A percentile compares a stretch with the other conserved stretches of the same genome.
phyloP scores from a whole-genome alignment of 2,329 filamentous ascomycete genomes.

The Aspergillus calidoustus region DNA sequence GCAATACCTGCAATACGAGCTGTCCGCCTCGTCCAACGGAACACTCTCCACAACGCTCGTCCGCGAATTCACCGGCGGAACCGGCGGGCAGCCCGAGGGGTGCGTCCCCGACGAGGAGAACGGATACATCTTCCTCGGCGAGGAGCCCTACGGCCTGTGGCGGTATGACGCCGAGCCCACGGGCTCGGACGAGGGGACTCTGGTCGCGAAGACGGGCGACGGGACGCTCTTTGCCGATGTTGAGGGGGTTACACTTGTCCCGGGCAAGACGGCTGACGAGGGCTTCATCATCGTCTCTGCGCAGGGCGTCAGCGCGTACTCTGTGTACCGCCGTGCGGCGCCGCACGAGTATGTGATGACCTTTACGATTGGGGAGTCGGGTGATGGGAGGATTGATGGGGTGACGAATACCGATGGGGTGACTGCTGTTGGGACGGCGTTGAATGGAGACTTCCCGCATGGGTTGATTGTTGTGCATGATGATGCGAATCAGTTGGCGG shows the following conservation, averaged over 20 bases:
- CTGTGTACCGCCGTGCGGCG: slow-evolving; percentile 2
- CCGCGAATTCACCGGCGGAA: slow-evolving; percentile 4
- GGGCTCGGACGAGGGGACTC: not conserved
- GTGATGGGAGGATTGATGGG: slow-evolving; percentile 6
- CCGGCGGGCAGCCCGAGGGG: slow-evolving; percentile 10
- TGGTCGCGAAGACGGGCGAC: slow-evolving; percentile 3
- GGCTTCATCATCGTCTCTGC: slow-evolving; percentile 7
- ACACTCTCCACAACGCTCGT: slow-evolving; percentile 9
- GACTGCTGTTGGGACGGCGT: not conserved
- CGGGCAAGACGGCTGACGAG: not conserved
- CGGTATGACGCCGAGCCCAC: slow-evolving; percentile 15
- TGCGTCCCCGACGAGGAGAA: slow-evolving; percentile 14
- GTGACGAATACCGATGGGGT: slow-evolving; percentile 17
- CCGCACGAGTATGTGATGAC: slow-evolving; percentile 18
- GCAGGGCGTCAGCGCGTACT: slow-evolving; percentile 13
- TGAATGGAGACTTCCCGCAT: slow-evolving; percentile 12
- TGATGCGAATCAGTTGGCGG: slow-evolving; percentile 15
- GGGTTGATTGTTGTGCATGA: slow-evolving; percentile 14
- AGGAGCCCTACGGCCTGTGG: slow-evolving; percentile 12
- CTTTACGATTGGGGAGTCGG: slow-evolving; percentile 9
- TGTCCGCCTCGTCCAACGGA: not conserved
- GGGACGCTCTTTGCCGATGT: slow-evolving; percentile 10
- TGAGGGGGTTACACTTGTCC: slow-evolving; percentile 2
- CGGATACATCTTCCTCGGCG: slow-evolving; percentile 9
- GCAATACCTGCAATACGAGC: slow-evolving; percentile 9